These are phyloP conservation scores for Taphrina communis DNA, from an alignment of 1,139 yeast genomes.

Conservation along the genomic window DNA sequence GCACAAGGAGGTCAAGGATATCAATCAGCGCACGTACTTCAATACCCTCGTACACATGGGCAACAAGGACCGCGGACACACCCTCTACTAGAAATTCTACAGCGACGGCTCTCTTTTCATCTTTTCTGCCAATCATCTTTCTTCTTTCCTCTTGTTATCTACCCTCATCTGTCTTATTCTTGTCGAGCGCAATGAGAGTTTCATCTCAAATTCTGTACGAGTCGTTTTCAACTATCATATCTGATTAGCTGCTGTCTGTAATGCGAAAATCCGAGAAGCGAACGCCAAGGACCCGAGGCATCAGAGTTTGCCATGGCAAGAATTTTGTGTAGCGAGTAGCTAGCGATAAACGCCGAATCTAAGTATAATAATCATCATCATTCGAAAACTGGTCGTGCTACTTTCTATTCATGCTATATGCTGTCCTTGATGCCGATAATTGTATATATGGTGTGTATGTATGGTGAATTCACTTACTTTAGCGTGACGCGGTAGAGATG, in stretches of 20 bases:
- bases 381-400: too few species aligned
- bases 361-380: not conserved
- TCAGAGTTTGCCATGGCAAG: too few species aligned
- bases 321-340: conserved; percentile 4
- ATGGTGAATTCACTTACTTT: too few species aligned
- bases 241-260: too few species aligned
- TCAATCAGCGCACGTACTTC: conserved; percentile 27
- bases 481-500: not conserved
- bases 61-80: conserved; percentile 24
- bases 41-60: conserved; percentile 24
- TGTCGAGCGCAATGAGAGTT: not conserved
- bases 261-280: too few species aligned
- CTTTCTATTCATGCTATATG: too few species aligned
- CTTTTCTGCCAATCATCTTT: not conserved
- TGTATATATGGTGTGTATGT: too few species aligned
- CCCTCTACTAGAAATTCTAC: not conserved
- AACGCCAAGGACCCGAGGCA: too few species aligned
- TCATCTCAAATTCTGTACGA: too few species aligned
- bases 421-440: not conserved
- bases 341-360: not conserved
- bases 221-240: too few species aligned
- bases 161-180: not conserved
- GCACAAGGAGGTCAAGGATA: conserved; percentile 17
- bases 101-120: not conserved
- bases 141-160: not conserved